Evolutionary conservation across 2,329 filamentous ascomycete species (phyloP).

Genomic region (Thielaviopsis ethacetica): DNA sequence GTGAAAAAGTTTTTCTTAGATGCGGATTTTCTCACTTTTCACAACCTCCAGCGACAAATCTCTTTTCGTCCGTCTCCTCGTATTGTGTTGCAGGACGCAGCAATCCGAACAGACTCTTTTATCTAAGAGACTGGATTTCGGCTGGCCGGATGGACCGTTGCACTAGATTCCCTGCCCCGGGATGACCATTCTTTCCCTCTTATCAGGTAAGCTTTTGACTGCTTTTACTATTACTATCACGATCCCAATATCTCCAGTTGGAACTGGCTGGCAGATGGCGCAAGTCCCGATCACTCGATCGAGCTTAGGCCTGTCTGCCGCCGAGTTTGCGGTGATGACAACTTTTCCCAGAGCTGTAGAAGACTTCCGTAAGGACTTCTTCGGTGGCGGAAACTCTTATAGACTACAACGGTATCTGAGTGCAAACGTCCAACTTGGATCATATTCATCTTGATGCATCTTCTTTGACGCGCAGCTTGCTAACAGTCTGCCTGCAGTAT

Average conservation of each 20-base stretch:
- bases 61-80: background rate
- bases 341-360: constrained; percentile 18
- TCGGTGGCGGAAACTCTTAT: constrained; percentile 26
- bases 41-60: background rate
- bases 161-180: constrained; percentile 8
- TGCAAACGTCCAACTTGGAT: constrained; percentile 18
- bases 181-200: constrained; percentile 5
- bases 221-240: background rate
- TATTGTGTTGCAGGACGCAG: background rate
- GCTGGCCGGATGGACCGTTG: constrained; percentile 6
- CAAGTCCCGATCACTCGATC: background rate
- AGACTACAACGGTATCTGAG: constrained; percentile 99
- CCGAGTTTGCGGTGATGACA: constrained; percentile 41
- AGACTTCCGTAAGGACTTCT: constrained; percentile 12
- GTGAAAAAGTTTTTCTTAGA: background rate
- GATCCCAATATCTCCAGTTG: background rate
- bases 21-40: background rate
- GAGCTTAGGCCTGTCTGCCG: background rate
- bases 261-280: background rate
- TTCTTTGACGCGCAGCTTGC: background rate
- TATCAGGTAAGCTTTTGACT: constrained; percentile 1
- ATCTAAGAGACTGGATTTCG: constrained; percentile 4
- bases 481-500: constrained; percentile 1
- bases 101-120: background rate
- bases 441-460: background rate